Evolutionary conservation across 805 yeast genomes (phyloP).

Genomic region (Metschnikowia santaceciliae): DNA sequence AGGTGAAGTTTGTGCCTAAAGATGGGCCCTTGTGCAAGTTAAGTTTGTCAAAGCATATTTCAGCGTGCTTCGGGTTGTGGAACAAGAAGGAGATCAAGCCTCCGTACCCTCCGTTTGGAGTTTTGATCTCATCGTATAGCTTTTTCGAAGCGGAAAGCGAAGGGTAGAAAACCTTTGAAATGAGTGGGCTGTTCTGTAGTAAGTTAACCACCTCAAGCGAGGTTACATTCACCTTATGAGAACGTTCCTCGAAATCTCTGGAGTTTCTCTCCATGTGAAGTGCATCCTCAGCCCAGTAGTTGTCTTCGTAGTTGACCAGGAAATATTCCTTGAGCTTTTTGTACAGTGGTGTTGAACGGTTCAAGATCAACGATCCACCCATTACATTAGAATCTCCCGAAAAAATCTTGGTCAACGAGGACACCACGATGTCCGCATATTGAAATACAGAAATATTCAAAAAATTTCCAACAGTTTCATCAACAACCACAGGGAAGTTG

Average conservation of each 20-base stretch:
- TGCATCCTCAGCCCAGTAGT: constrained; percentile 92
- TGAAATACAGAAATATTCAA: constrained; percentile 77
- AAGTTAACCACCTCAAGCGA: constrained; percentile 53
- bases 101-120: constrained; percentile 81
- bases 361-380: constrained; percentile 86
- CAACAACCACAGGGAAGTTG: constrained; percentile 78
- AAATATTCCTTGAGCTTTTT: constrained; percentile 46
- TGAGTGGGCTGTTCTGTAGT: constrained; percentile 46
- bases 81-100: constrained; percentile 77
- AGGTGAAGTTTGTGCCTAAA: constrained; percentile 82
- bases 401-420: constrained; percentile 87
- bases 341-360: constrained; percentile 57
- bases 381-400: constrained; percentile 93
- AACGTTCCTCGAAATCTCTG: constrained; percentile 75
- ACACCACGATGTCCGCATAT: constrained; percentile 80
- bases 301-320: constrained; percentile 57
- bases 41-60: constrained; percentile 67
- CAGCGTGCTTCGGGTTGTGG: constrained; percentile 58
- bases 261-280: constrained; percentile 88
- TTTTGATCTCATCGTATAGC: constrained; percentile 69
- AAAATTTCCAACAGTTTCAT: constrained; percentile 93
- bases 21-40: constrained; percentile 84
- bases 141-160: constrained; percentile 46
- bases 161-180: constrained; percentile 73
- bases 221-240: constrained; percentile 51